Percentiles rank a stretch among this genome's conserved stretches.
Conservation (phyloP, 2,329 filamentous ascomycete genomes). For the Trichophyton verrucosum region DNA sequence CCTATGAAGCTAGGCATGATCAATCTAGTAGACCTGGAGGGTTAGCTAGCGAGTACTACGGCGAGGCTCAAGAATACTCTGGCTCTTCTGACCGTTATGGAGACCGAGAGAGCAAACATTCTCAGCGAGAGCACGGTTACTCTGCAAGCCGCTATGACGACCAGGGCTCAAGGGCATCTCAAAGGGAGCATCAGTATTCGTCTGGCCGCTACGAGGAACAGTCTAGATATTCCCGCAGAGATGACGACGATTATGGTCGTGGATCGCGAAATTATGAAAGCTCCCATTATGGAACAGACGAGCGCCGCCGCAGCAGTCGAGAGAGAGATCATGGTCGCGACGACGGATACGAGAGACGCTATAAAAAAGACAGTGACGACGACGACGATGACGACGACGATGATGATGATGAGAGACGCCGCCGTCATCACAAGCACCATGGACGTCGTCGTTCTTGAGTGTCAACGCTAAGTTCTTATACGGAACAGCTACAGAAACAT, state of each 20-base stretch:
- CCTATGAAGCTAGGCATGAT: conserved; percentile 1
- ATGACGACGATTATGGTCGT: neutral
- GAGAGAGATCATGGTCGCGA: conserved; percentile 15
- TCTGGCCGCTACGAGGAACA: neutral
- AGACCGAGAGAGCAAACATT: conserved; percentile 6
- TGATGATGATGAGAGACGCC: conserved; percentile 2
- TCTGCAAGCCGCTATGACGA: neutral
- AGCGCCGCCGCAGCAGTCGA: conserved; percentile 15
- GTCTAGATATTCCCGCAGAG: neutral
- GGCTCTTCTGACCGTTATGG: conserved; percentile 5
- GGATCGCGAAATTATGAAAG: conserved; percentile 9
- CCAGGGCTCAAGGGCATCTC: neutral
- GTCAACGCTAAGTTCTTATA: neutral
- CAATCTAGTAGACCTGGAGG: conserved; percentile 10
- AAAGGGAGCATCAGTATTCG: neutral
- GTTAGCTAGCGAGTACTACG: conserved; percentile 11
- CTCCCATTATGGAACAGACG: conserved; percentile 10
- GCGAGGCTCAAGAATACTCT: conserved; percentile 13
- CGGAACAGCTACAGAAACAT: no score
- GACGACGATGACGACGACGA: conserved; percentile 12
- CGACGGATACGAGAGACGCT: conserved; percentile 3
- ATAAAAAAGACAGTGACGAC: conserved; percentile 4
- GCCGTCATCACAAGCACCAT: conserved; percentile 5
- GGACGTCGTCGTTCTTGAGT: conserved; percentile 4
- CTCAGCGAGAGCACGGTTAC: neutral